Base-by-base conservation (phyloP, 2,329 filamentous ascomycete species). In the Alternaria brassicae region DNA sequence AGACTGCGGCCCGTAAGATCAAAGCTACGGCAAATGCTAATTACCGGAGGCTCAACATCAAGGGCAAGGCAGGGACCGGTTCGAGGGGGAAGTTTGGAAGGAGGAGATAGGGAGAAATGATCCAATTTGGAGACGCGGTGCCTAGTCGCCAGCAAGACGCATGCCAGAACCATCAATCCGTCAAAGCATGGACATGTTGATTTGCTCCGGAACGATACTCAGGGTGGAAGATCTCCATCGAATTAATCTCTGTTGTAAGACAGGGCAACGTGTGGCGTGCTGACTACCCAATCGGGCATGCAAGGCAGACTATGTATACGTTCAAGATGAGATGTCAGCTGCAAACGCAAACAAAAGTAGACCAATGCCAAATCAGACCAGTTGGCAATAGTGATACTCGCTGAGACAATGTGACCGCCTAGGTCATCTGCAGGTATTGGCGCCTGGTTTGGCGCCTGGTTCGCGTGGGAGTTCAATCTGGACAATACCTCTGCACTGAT, bases 1-100 rank as follows among this genome's bases (percentile, higher is more conserved):
- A 78, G 65, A 79, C 73, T 50, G 77, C 75, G 37, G 75, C 73
- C 27, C 75, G 77, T 32, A 84, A 82, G 63, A 77, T 82, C 55
- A 81, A 80, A 58, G 78, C 81, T 15, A 74, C 75, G 23, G 80
- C 80, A 25, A 79, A 83, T 66, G 79, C 81, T 23, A 84, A 84
- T 55, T 84, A 79, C 63, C 75, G 79, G 17, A 75, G 70, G 60
- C 76, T 84, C 28, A 84, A 84, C 61, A 84, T 84, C 71, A 83
- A 82, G 72, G 80, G 80, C 60, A 81, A 83, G 69, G 80, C 79
- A 40, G 75, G 74, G 61, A 72, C 55, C 13, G 68, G 70, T 47
- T 77, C 76, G 19, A 79, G 78, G 48, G 80, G 81, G 3, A 74
- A 76, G 58, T 77, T 76, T 64, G 79, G 81, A 19, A 67, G 70